Evolutionary conservation across 2,329 filamentous ascomycete species (phyloP), one percentile per base, ranked within the genome.

Genomic region (Westerdykella sp.): DNA sequence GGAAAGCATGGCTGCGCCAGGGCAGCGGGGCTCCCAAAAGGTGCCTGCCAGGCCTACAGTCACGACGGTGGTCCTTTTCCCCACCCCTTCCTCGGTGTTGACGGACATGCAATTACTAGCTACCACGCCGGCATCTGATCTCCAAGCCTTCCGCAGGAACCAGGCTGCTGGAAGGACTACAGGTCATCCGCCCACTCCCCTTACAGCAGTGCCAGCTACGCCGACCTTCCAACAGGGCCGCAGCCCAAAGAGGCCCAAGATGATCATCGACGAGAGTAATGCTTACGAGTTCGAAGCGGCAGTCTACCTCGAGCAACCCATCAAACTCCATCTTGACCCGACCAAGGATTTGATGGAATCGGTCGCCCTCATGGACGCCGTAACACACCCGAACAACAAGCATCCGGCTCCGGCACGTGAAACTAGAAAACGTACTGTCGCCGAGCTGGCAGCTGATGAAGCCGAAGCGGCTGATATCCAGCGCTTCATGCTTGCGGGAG

Each of bases 401-500:
- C 79, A 84, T 39, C 74, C 80, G 35, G 83, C 88, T 9, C 91
- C 93, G 1, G 79, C 85, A 47, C 89, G 89, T 3, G 96, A 95
- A 74, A 84, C 83, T 6, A 78, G 93, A 44, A 97, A 98, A 74
- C 82, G 91, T 49, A 98, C 93, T 0, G 84, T 94, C 14, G 93
- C 93, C 7, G 91, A 98, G 63, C 81, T 97, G 72, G 93, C 88
- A 7, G 91, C 91, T 6, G 93, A 98, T 60, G 90, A 98, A 69
- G 91, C 93, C 1, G 77, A 88, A 46, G 88, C 89, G 1, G 91
- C 90, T 16, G 87, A 89, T 46, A 83, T 88, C 51, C 90, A 98
- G 67, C 80, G 88, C 37, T 94, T 88, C 54, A 93, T 98, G 88
- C 82, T 97, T 40, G 83, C 87, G 16, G 81, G 90, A 68, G 93